These are phyloP conservation scores for Capsella rubella DNA, from an alignment of 441 rosid genomes.

Conservation along the genomic window DNA sequence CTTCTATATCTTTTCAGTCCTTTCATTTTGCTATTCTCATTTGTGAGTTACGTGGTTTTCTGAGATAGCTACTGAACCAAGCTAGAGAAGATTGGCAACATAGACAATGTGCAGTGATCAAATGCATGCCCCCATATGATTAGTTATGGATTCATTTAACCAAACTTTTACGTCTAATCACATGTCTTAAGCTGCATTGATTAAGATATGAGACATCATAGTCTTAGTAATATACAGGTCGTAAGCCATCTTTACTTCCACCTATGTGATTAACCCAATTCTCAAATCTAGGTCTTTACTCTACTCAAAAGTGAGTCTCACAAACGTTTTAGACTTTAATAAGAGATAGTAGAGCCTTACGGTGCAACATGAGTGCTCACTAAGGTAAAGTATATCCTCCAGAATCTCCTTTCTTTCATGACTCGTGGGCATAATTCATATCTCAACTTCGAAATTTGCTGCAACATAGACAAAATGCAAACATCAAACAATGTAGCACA, in stretches of 20 bases:
- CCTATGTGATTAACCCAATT: conserved; percentile 8
- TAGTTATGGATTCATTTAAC: not conserved
- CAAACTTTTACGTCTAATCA: not conserved
- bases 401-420: conserved; percentile 71
- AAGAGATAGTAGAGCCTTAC: conserved; percentile 49
- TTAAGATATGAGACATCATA: conserved; percentile 11
- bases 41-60: not conserved
- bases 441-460: conserved; percentile 70
- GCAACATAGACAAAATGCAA: conserved; percentile 31
- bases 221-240: not conserved
- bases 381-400: conserved; percentile 77
- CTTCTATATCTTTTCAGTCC: not conserved
- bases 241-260: conserved; percentile 5
- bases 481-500: not conserved
- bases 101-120: conserved; percentile 55
- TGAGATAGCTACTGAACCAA: conserved; percentile 55
- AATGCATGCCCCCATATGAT: conserved; percentile 42
- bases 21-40: not conserved
- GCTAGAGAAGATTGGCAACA: conserved; percentile 54
- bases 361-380: conserved; percentile 73
- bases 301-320: not conserved
- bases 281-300: conserved; percentile 8
- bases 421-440: conserved; percentile 72
- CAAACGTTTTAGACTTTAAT: not conserved
- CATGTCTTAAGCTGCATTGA: conserved; percentile 2